These are phyloP conservation scores for Penicillium decumbens DNA, from an alignment of 2,329 filamentous ascomycete genomes.

Conservation along the genomic window DNA sequence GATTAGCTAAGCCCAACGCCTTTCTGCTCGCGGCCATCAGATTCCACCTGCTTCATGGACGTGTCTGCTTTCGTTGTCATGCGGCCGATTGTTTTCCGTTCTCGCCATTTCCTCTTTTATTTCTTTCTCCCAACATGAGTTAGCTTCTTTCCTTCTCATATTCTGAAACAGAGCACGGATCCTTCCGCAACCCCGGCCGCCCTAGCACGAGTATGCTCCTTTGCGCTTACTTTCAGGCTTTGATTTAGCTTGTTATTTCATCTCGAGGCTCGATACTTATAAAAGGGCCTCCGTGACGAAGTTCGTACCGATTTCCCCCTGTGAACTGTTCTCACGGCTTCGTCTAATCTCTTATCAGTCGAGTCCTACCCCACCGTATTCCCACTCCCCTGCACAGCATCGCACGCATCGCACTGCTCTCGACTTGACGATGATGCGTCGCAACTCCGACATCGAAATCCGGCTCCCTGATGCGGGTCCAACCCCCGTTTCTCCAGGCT, in stretches of 20 bases:
- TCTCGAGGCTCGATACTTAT: not conserved
- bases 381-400: conserved; percentile 40
- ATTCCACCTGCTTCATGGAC: conserved; percentile 18
- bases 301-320: not conserved
- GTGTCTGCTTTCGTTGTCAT: conserved; percentile 2
- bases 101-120: conserved; percentile 1
- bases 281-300: not conserved
- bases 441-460: conserved; percentile 42
- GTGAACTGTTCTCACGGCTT: not conserved
- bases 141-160: conserved; percentile 9
- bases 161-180: conserved; percentile 37
- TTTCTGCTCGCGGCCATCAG: conserved; percentile 26
- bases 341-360: conserved; percentile 50
- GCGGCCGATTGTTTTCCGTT: not conserved
- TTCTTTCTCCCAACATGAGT: conserved; percentile 8
- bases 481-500: conserved; percentile 23
- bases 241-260: conserved; percentile 1
- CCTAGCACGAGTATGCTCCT: conserved; percentile 14
- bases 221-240: conserved; percentile 9
- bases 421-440: conserved; percentile 35
- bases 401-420: conserved; percentile 3
- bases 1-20: conserved; percentile 28
- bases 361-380: conserved; percentile 17
- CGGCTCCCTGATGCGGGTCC: conserved; percentile 36
- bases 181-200: conserved; percentile 22